Evolutionary conservation across 306 rosid species (phyloP), one percentile per base, ranked within the genome.

Genomic region (Glycyrrhiza uralensis): DNA sequence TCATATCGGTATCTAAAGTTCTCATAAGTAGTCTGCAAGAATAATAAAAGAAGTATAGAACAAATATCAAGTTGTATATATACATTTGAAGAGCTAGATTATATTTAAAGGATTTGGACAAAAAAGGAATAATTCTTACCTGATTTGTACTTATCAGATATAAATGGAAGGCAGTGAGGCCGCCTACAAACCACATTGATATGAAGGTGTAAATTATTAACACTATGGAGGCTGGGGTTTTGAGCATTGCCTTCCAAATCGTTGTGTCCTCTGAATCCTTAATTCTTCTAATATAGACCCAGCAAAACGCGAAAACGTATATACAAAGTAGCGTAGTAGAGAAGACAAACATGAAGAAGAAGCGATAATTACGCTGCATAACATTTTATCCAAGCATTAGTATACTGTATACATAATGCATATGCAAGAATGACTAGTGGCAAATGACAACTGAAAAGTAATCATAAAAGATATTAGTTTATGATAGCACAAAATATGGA

Each of bases 341-440:
- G 95, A 87, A 91, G 83, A 94, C 97, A 59, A 94, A 94, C 98
- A 89, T 86, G 96, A 94, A 94, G 95, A 94, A 94, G 95, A 91
- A 94, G 67, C 97, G 90, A 74, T 94, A 94, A 67, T 94, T 94
- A 62, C 98, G 88, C 98, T 93, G 98, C 96, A 89, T 11, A 64
- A 61, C 28, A 82, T 64, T 57, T n/a, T 24, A 45, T 60, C n/a
- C 15, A 79, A 72, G 59, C 36, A 68, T 76, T 84, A 79, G 79
- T 78, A 75, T 80, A 38, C 30, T 76, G 79, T 78, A 75, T 80
- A 38, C 30, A 44, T 41, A 14, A 66, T 30, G 51, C 29, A 59
- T 49, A 42, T 41, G 50, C 30, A 77, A 58, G 67, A 72, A 59
- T 52, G 50, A 15, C 23, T n/a, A 2, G 38, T 38, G 49, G 23